Conservation (phyloP, 805 yeast genomes). For the Helenozyma rhizophorensis region DNA sequence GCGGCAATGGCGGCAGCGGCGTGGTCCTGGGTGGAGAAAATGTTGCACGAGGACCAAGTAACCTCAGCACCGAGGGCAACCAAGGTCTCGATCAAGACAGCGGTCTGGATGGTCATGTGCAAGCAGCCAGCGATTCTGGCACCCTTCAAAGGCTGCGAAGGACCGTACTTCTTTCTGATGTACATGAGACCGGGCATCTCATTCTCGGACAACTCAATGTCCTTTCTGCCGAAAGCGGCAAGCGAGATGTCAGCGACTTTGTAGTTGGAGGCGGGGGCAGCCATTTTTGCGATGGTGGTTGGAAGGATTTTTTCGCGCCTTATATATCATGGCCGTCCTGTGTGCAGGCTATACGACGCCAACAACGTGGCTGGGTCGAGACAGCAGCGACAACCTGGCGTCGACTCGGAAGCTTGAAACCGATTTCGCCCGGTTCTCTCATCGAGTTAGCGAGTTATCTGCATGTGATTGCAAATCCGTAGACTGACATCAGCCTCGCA, state of each 20-base stretch:
- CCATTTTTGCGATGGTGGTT: constrained; percentile 16
- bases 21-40: constrained; percentile 98
- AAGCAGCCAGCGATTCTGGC: constrained; percentile 99
- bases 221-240: constrained; percentile 99
- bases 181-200: constrained; percentile 99
- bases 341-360: constrained; percentile 5
- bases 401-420: too few species aligned
- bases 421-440: too few species aligned
- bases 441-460: too few species aligned
- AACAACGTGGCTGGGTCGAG: too few species aligned
- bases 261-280: constrained; percentile 57
- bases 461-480: too few species aligned
- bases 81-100: constrained; percentile 95
- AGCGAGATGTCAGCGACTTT: constrained; percentile 97
- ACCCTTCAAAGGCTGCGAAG: constrained; percentile 91
- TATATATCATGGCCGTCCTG: neutral
- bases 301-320: neutral
- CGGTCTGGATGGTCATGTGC: constrained; percentile 99
- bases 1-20: constrained; percentile 99
- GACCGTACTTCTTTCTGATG: constrained; percentile 90
- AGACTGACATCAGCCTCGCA: too few species aligned
- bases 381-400: too few species aligned
- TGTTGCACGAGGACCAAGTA: constrained; percentile 99
- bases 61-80: constrained; percentile 98
- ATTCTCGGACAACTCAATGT: constrained; percentile 96